phyloP scores from a whole-genome alignment of 2,329 filamentous ascomycete species.

The Clarireedia monteithiana region DNA sequence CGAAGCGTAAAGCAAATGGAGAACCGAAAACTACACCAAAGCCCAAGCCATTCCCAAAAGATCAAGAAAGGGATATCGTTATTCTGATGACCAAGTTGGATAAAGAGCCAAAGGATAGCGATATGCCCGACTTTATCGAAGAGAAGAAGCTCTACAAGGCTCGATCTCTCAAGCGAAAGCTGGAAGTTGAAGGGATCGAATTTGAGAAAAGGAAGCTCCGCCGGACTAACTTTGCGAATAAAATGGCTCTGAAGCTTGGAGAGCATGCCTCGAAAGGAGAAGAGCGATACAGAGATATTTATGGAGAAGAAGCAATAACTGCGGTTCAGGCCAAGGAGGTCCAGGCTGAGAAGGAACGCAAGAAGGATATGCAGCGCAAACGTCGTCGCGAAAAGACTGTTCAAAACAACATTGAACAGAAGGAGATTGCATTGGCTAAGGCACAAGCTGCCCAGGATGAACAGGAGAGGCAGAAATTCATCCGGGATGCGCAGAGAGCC shows the following conservation, averaged over 20 bases:
- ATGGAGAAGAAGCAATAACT: conserved; percentile 73
- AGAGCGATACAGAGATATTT: conserved; percentile 65
- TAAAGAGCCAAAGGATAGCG: conserved; percentile 49
- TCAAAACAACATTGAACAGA: conserved; percentile 84
- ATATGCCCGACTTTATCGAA: conserved; percentile 41
- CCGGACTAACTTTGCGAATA: conserved; percentile 50
- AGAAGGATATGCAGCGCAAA: conserved; percentile 99
- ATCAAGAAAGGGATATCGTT: conserved; percentile 64
- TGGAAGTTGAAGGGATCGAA: conserved; percentile 59
- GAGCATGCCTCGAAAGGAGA: conserved; percentile 65
- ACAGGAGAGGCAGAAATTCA: conserved; percentile 69
- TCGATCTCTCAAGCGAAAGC: conserved; percentile 56
- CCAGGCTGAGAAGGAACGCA: conserved; percentile 93
- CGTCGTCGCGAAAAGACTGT: conserved; percentile 92
- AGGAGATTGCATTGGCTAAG: conserved; percentile 72
- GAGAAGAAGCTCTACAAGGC: conserved; percentile 47
- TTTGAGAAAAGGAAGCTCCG: conserved; percentile 54
- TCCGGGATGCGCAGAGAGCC: conserved; percentile 80
- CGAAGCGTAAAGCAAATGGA: conserved; percentile 32
- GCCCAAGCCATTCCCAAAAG: conserved; percentile 42
- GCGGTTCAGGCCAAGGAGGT: conserved; percentile 87
- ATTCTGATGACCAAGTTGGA: conserved; percentile 54
- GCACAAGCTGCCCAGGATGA: conserved; percentile 76
- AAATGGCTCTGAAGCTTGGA: conserved; percentile 53
- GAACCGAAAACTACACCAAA: conserved; percentile 46